Base-by-base conservation (phyloP, 2,329 filamentous ascomycete species). In the Cadophora sp. region DNA sequence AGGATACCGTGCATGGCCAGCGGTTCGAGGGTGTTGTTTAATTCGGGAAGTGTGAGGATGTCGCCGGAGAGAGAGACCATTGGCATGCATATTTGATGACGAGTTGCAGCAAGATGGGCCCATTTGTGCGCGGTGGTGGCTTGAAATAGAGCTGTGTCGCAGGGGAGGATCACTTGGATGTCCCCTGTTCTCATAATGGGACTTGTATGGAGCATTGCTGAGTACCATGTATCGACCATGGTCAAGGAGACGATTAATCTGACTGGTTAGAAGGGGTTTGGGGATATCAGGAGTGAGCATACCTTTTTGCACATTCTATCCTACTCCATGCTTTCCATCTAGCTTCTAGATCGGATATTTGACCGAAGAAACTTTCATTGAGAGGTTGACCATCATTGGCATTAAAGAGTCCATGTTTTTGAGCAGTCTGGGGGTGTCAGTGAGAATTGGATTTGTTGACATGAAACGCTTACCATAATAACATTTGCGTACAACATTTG, bases 291-390 rank as follows among this genome's bases (percentile, higher is more conserved):
- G 51, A 33, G 1, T 33, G 0, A 75, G 71, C 27, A 72, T 77
- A 68, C 79, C 83, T 78, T 72, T 85, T 85, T 0, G 78, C 79
- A 56, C 82, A 84, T 73, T 86, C 84, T 8, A 85, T 79, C 59
- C 82, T 81, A 68, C 81, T 80, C 84, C 84, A 86, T 2, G 82
- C 81, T 70, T 82, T 83, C 84, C 84, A 86, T 70, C 80, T 76
- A 27, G 78, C 74, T 59, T 84, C 81, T 41, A 81, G 77, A 68
- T 83, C 80, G 16, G 80, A 74, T 7, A 83, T 77, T 4, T 79
- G 76, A 30, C 82, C 81, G 24, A 83, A 79, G 3, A 84, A 72
- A 20, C 75, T 75, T 66, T 77, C 78, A 47, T 80, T 78, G 1
- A 82, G 74, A 16, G 77, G 73, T 66, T 80, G 79, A 11, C 80